Percentiles rank a stretch among this genome's conserved stretches.
phyloP scores from a whole-genome alignment of 1,284 basidiomycete species.

The Vanrija humicola region DNA sequence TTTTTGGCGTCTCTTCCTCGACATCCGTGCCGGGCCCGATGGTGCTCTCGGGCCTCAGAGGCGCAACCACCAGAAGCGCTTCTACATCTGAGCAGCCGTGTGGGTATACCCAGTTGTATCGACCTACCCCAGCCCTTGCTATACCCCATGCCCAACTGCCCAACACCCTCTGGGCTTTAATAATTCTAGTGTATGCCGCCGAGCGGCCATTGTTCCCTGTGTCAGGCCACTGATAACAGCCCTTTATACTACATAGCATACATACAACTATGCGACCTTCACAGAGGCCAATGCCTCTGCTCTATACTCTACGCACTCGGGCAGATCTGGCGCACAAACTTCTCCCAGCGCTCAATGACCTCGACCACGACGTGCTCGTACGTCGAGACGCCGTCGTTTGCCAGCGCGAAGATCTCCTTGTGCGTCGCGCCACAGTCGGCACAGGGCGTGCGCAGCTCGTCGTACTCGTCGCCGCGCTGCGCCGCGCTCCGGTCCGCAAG shows the following conservation, averaged over 20 bases:
- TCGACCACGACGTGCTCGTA: conserved; percentile 41
- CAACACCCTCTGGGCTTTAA: neutral
- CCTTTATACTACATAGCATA: neutral
- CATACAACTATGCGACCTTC: too few species aligned
- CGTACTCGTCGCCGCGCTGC: conserved; percentile 11
- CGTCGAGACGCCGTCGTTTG: conserved; percentile 4
- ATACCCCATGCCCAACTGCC: neutral
- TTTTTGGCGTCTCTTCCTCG: conserved; percentile 24
- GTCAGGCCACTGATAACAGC: neutral
- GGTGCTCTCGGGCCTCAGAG: neutral
- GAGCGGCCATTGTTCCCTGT: too few species aligned
- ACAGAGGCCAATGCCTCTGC: too few species aligned
- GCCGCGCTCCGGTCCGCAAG: conserved; percentile 34
- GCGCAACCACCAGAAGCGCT: neutral
- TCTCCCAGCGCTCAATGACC: conserved; percentile 43
- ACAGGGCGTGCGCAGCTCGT: conserved; percentile 27
- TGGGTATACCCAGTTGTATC: too few species aligned
- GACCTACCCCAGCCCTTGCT: neutral
- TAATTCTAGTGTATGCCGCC: neutral
- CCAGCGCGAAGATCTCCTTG: conserved; percentile 43
- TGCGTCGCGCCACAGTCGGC: conserved; percentile 41
- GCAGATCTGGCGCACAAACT: conserved; percentile 31
- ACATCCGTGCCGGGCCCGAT: conserved; percentile 24
- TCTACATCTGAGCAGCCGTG: neutral
- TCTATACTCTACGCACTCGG: neutral